A percentile compares a stretch with the other conserved stretches of the same genome.
These are phyloP conservation scores for Russula sp. DNA, from an alignment of 768 basidiomycete species.

Conservation along the genomic window DNA sequence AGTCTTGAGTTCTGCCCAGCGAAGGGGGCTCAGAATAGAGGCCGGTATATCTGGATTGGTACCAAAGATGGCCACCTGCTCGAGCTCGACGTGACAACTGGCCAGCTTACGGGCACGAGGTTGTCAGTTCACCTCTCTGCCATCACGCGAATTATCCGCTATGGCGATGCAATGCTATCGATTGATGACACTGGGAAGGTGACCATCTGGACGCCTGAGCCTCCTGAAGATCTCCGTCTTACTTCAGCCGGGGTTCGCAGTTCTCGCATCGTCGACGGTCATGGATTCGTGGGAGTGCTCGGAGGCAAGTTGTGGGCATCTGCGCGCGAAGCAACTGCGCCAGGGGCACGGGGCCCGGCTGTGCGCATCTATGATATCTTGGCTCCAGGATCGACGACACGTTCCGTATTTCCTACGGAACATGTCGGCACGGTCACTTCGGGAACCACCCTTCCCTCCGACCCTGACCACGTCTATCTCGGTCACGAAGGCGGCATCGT, in stretches of 20 bases:
- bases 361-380: slow-evolving; percentile 79
- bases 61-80: slow-evolving; percentile 86
- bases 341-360: slow-evolving; percentile 48
- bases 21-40: slow-evolving; percentile 41
- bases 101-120: slow-evolving; percentile 50
- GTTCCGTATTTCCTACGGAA: slow-evolving; percentile 55
- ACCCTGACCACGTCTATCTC: slow-evolving; percentile 64
- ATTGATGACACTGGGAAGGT: slow-evolving; percentile 84
- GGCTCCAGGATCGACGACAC: slow-evolving; percentile 48
- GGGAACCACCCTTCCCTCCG: slow-evolving; percentile 66
- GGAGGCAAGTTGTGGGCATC: slow-evolving; percentile 83
- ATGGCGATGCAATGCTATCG: slow-evolving; percentile 64
- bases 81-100: slow-evolving; percentile 71
- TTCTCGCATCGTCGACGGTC: slow-evolving; percentile 71
- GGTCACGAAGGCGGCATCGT: slow-evolving; percentile 91
- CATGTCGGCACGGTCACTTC: slow-evolving; percentile 79
- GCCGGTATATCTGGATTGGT: slow-evolving; percentile 74
- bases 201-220: slow-evolving; percentile 58
- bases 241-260: slow-evolving; percentile 47
- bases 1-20: slow-evolving; percentile 73
- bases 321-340: slow-evolving; percentile 41
- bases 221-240: slow-evolving; percentile 33
- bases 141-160: slow-evolving; percentile 69
- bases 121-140: slow-evolving; percentile 57
- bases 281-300: slow-evolving; percentile 70